Base-by-base conservation (phyloP, 768 basidiomycete genomes). In the Leucocoprinus leucothites region DNA sequence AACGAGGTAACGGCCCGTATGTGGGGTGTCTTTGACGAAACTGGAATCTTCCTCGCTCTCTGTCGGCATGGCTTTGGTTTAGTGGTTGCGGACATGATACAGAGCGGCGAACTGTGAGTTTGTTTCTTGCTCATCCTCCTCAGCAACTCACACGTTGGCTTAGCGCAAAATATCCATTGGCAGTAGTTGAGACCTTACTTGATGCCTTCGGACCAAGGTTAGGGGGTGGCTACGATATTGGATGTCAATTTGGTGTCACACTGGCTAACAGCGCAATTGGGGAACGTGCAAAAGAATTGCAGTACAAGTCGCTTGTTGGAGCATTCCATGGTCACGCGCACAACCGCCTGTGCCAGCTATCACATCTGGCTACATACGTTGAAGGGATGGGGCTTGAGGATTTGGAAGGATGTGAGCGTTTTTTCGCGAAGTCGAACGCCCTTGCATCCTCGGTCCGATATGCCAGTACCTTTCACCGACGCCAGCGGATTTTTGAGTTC, bases 1-100 rank as follows among this genome's bases (percentile, higher is more conserved):
- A 50, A 54, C 6, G 60, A 69, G 4, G 14, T 56, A 0, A 59
- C 58, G 0, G 51, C 54, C 11, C 35, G 58, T 3, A 65, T 64
- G 60, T 69, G 67, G 70, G 65, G 61, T 0, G 58, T 71, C 0
- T 72, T 69, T 57, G 64, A 69, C 14, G 69, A 70, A 57, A 68
- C 68, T 1, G 67, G 70, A 0, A 47, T 68, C 1, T 71, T 69
- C 22, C 41, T 70, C 3, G 51, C 60, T 0, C 57, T 67, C 0
- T 72, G 71, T 54, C 57, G 58, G 0, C 71, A 71, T 56, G 69
- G 69, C 0, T 64, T 65, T 45, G 60, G 64, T 0, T 50, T 69
- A 0, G 44, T 62, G 2, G 36, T 67, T 0, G 58, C 52, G 11
- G 65, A 66, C 49, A 71, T 67, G 68, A 51, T 51, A 22, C 40